Base-by-base conservation (phyloP, 768 basidiomycete species). In the Suillus decipiens region DNA sequence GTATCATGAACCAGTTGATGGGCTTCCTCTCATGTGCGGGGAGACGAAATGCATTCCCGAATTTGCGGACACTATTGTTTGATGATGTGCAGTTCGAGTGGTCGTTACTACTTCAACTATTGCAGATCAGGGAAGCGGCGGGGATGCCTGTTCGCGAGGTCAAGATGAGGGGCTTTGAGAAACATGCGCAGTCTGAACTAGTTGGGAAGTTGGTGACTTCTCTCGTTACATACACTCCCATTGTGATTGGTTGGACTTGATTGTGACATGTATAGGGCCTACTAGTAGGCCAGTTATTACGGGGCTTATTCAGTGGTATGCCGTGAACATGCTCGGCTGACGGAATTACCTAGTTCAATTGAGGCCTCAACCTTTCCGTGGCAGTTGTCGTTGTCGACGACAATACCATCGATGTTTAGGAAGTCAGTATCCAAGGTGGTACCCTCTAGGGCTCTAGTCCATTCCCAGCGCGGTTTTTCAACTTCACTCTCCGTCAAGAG, bases 401-500 rank as follows among this genome's bases (percentile, higher is more conserved):
- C 33, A n/a, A 17, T 8, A 68, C 72, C 63, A 70, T 72, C 73
- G 34, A 92, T 92, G 90, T 75, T 92, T 74, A 83, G 80, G 77
- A 91, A 84, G 77, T 78, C 83, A 62, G 74, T 93, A 66, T 81
- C 80, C 54, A 75, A 65, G 55, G 51, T 45, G 0, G 57, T 68
- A 45, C 41, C 68, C 1, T 34, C 64, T 58, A 84, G 81, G 74
- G 78, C 82, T 61, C 76, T 88, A 59, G 67, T 75, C 61, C 82
- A 79, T 68, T 74, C 82, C 48, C 78, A 77, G 37, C 84, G 89
- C 65, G 78, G 86, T 3, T 93, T 94, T 76, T 85, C 87, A 70
- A 79, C 86, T 2, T 87, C 93, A 2, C 75, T 85, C 6, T 77
- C 85, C 48, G 83, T 81, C 28, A 77, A 81, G 64, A 85, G 81